Evolutionary conservation across 305 asterid species (phyloP).

Genomic region (Withania somnifera): DNA sequence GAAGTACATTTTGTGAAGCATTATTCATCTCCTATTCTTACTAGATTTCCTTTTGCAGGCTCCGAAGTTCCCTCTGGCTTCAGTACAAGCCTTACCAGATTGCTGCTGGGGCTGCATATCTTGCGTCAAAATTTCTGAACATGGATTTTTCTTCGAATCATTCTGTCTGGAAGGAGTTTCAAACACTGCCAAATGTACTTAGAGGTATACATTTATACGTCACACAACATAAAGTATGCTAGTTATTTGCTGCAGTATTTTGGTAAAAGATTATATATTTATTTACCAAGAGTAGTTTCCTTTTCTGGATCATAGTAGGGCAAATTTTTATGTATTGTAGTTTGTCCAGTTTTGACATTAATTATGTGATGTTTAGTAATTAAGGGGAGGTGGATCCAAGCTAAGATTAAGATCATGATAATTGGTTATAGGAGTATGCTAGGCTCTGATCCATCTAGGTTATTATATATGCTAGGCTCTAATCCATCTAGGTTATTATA

Average conservation of each 20-base stretch:
- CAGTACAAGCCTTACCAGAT: slow-evolving; percentile 98
- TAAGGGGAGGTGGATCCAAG: background rate
- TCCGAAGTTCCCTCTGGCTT: slow-evolving; percentile 90
- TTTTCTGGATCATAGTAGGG: background rate
- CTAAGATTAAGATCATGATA: background rate
- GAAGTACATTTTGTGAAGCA: background rate
- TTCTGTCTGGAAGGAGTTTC: slow-evolving; percentile 67
- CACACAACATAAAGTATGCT: background rate
- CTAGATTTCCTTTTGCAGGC: slow-evolving; percentile 40
- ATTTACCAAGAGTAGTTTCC: background rate
- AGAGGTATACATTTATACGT: slow-evolving; percentile 36
- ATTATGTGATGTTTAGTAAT: background rate
- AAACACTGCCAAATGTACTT: slow-evolving; percentile 65
- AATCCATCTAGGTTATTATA: background rate
- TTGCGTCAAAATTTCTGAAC: slow-evolving; percentile 70
- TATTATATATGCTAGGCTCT: background rate
- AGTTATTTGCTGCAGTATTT: background rate
- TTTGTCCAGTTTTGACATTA: background rate
- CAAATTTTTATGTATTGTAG: background rate
- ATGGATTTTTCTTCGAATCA: slow-evolving; percentile 69
- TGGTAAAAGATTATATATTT: background rate
- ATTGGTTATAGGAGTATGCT: background rate
- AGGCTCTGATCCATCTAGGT: background rate
- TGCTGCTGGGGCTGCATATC: slow-evolving; percentile 98
- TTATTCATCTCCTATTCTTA: slow-evolving; percentile 7